Base-by-base conservation (phyloP, 1,284 basidiomycete genomes). In the Sporisorium exsertum region DNA sequence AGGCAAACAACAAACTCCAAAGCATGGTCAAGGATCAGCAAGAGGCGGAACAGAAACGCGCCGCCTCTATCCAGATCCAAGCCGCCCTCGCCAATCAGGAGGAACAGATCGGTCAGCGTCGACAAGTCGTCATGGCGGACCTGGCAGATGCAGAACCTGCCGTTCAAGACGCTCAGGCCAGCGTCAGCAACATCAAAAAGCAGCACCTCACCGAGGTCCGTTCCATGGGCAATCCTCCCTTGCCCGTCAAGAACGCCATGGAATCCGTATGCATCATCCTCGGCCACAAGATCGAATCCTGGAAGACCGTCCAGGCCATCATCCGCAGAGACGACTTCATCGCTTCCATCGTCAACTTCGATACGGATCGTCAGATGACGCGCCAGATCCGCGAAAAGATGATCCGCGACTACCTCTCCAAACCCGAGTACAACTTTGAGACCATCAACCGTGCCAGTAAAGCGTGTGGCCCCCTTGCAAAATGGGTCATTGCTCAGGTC, bases 21-120 rank as follows among this genome's bases (percentile, higher is more conserved):
- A 93, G 94, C 72, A 99, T 99, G 97, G 95, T 99, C 22, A 90
- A 94, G 5, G 96, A 99, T 86, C 97, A 99, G 86, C 95, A 98
- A 84, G 94, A 97, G 84, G 97, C 97, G 1, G 97, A 99, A 85
- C 93, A 95, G 82, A 97, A 98, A 90, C 98, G 98, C 85, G 89
- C 93, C 1, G 94, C 95, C 2, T 99, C 95, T 12, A 94, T 98
- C 71, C 90, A 96, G 86, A 96, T 99, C 51, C 95, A 98, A 84
- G 93, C 93, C 0, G 94, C 94, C 18, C 89, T 99, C 46, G 93
- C 93, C 16, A 90, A 93, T 81, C 95, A 98, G 86, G 94, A 99
- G 86, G 90, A 91, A 67, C 87, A 93, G 82, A 99, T 99, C 70
- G 91, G 92, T 69, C 91, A 97, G 84, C 92, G 95, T 45, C 90